Percentiles rank a stretch among this genome's conserved stretches.
Conservation (phyloP, 805 yeast genomes). For the Metschnikowia lochheadii region DNA sequence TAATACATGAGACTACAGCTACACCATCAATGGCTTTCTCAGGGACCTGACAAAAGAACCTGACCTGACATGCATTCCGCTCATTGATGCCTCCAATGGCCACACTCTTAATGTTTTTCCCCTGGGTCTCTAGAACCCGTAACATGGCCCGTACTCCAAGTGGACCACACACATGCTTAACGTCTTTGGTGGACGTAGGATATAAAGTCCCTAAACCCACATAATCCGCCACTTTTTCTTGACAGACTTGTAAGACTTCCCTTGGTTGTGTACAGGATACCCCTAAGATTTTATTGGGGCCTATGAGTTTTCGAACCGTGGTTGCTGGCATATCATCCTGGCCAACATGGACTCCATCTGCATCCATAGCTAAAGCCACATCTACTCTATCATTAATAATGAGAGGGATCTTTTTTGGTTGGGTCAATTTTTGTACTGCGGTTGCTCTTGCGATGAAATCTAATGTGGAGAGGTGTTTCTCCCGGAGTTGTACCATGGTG, state of each 20-base stretch:
- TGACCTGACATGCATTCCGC: constrained; percentile 54
- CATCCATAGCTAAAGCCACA: constrained; percentile 83
- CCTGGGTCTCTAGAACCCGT: constrained; percentile 34
- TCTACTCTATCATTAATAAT: constrained; percentile 85
- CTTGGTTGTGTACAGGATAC: constrained; percentile 60
- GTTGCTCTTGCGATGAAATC: constrained; percentile 62
- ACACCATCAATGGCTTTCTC: constrained; percentile 66
- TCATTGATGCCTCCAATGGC: constrained; percentile 79
- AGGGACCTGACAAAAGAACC: constrained; percentile 45
- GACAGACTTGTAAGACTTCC: constrained; percentile 52
- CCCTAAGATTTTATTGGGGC: constrained; percentile 74
- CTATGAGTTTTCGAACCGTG: constrained; percentile 59
- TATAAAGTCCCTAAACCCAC: constrained; percentile 82
- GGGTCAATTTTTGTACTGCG: constrained; percentile 59
- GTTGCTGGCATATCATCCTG: constrained; percentile 77
- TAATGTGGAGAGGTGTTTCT: constrained; percentile 65
- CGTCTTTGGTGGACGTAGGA: constrained; percentile 63
- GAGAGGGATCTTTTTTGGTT: constrained; percentile 59
- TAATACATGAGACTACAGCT: constrained; percentile 83
- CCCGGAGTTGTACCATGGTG: constrained; percentile 79
- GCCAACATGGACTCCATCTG: constrained; percentile 91
- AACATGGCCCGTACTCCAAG: constrained; percentile 58
- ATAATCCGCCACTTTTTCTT: constrained; percentile 60
- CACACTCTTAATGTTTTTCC: constrained; percentile 50
- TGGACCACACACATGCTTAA: constrained; percentile 52